Evolutionary conservation across 225 moss, liverwort and hornwort genomes (phyloP).

Genomic region (Neckera pumila): DNA sequence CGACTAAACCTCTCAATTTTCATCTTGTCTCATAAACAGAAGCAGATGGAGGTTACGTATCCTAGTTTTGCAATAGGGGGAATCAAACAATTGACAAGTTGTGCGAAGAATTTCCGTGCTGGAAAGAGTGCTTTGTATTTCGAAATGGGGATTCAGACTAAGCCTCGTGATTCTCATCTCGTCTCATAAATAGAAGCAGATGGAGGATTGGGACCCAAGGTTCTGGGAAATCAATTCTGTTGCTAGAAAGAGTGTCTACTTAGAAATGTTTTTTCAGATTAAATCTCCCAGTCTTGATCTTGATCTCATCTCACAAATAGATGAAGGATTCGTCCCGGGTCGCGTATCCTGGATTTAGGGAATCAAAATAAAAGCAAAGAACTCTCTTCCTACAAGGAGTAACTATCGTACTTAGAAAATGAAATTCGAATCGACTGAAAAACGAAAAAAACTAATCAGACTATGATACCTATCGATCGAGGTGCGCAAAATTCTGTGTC

Average conservation of each 20-base stretch:
- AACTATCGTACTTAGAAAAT: no score
- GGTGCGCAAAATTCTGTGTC: not conserved
- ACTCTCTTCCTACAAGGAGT: no score
- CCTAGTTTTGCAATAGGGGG: no score
- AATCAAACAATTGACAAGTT: not conserved
- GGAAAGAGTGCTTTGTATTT: not conserved
- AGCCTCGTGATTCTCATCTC: not conserved
- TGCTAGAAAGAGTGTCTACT: not conserved
- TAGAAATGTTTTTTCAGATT: not conserved
- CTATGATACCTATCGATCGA: not conserved
- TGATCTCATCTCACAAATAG: not conserved
- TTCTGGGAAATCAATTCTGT: not conserved
- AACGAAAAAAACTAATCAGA: not conserved
- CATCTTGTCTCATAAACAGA: not conserved
- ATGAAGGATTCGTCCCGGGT: not conserved
- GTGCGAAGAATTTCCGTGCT: no score
- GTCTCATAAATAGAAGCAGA: not conserved
- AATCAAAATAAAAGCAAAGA: not conserved
- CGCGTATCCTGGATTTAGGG: not conserved
- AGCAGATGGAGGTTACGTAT: not conserved
- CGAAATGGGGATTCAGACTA: not conserved
- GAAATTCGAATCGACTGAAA: not conserved
- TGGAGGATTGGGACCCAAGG: not conserved
- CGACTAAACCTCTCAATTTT: not conserved
- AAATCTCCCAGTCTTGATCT: not conserved